These are phyloP conservation scores for Neoboletus magnificus DNA, from an alignment of 768 basidiomycete species.

Conservation along the genomic window DNA sequence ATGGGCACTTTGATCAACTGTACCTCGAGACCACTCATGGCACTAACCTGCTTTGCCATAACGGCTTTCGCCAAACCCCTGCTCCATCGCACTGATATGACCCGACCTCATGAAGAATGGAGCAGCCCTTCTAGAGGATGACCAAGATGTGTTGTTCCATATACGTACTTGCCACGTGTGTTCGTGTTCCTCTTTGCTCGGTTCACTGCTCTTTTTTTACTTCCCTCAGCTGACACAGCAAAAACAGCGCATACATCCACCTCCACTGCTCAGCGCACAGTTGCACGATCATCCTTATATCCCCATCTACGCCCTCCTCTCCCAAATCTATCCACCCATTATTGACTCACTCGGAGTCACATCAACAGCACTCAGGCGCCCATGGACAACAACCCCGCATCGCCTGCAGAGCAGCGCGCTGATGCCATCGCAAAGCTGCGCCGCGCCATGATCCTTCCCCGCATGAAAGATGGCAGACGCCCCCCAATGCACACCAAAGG, in stretches of 20 bases:
- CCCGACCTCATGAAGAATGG: no score
- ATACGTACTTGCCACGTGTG: slow-evolving; percentile 15
- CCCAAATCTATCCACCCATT: neutral
- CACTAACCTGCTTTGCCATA: no score
- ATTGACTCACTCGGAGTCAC: neutral
- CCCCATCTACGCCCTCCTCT: slow-evolving; percentile 4
- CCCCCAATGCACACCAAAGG: slow-evolving; percentile 84
- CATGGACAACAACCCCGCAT: slow-evolving; percentile 38
- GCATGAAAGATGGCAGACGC: slow-evolving; percentile 87
- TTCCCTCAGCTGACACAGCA: neutral
- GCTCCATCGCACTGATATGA: no score
- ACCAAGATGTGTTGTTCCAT: neutral
- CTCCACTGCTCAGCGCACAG: slow-evolving; percentile 1
- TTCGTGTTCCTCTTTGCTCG: slow-evolving; percentile 4
- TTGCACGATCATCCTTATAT: neutral
- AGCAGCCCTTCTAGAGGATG: no score
- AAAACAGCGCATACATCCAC: slow-evolving; percentile 14
- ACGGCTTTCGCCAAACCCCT: no score
- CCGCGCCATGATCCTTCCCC: slow-evolving; percentile 85
- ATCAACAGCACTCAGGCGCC: slow-evolving; percentile 8
- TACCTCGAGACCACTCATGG: no score
- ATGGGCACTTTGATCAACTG: no score
- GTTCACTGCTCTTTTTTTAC: slow-evolving; percentile 5
- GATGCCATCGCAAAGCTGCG: slow-evolving; percentile 86
- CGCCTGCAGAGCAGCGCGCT: slow-evolving; percentile 76